Base-by-base conservation (phyloP, 2,329 filamentous ascomycete species). In the Orbilia blumenaviensis region DNA sequence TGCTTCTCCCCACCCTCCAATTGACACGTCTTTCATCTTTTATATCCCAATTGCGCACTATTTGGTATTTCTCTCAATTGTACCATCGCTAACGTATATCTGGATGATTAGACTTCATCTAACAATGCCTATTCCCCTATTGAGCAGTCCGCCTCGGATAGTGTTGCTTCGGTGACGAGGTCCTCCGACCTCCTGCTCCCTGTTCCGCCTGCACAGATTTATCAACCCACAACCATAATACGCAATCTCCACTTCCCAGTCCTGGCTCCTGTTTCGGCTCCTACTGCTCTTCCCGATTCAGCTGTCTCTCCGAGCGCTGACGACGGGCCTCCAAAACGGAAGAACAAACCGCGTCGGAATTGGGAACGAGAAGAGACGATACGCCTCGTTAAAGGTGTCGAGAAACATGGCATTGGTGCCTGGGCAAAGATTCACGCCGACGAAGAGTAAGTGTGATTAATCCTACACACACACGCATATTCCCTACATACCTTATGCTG, bases 271-370 rank as follows among this genome's bases (percentile, higher is more conserved):
- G 41, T 44, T 25, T 23, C 52, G 3, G 29, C n/a, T 25, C 52
- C 61, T 2, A 32, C 52, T 18, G 48, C 41, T n/a, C 66, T 61
- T 46, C 52, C 62, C 1, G 38, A 58, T 18, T 66, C 69, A 34
- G 52, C 69, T 36, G 34, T 42, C 29, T 62, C 69, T 10, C 62
- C 52, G 1, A 44, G 42, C 41, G 42, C 29, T 27, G 60, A 10
- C 25, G 50, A 23, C 32, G 36, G 62, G 21, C 14, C 32, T 18
- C 48, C 10, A 62, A 75, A 64, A 29, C 54, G 71, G 36, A 75
- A 68, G 58, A 75, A 75, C 56, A 75, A 75, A 25, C 54, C 54
- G 8, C 71, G 71, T 12, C 27, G 62, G 18, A 75, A 75, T 38
- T 75, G 71, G 71, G 46, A 42, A 1, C 54, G 62, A 2, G 63